phyloP scores from a whole-genome alignment of 495 filamentous ascomycete species.

The Aspergillus ostianus region DNA sequence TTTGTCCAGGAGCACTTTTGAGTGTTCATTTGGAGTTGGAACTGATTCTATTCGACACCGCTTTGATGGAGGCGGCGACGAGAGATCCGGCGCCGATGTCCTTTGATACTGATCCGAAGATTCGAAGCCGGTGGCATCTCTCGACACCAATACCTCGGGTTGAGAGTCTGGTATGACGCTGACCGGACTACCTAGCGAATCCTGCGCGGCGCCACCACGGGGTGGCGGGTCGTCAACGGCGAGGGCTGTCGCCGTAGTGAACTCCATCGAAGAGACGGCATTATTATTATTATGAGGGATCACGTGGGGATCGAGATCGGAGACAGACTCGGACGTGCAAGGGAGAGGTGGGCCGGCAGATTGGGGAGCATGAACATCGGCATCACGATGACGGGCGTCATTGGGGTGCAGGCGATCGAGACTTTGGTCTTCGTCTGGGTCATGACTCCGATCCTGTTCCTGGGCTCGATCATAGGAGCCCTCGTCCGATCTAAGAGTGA shows the following conservation, averaged over 20 bases:
- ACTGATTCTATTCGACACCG: background rate
- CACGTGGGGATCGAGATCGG: background rate
- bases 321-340: background rate
- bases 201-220: slow-evolving; percentile 7
- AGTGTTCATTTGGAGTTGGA: background rate
- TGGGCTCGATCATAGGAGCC: background rate
- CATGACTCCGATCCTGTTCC: background rate
- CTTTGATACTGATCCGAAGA: background rate
- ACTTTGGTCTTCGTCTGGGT: background rate
- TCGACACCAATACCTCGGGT: slow-evolving; percentile 16
- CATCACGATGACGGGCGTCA: background rate
- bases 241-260: background rate
- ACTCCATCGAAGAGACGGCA: background rate
- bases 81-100: background rate
- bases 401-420: background rate
- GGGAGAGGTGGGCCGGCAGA: background rate
- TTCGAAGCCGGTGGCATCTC: background rate
- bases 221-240: background rate
- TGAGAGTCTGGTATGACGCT: slow-evolving; percentile 51
- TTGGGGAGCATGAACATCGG: background rate
- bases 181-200: slow-evolving; percentile 43
- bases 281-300: background rate
- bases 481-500: slow-evolving; percentile 12
- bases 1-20: background rate
- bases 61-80: background rate